Percentiles rank a stretch among this genome's conserved stretches.
These are phyloP conservation scores for Malassezia yamatoensis DNA, from an alignment of 1,284 basidiomycete species.

Conservation along the genomic window DNA sequence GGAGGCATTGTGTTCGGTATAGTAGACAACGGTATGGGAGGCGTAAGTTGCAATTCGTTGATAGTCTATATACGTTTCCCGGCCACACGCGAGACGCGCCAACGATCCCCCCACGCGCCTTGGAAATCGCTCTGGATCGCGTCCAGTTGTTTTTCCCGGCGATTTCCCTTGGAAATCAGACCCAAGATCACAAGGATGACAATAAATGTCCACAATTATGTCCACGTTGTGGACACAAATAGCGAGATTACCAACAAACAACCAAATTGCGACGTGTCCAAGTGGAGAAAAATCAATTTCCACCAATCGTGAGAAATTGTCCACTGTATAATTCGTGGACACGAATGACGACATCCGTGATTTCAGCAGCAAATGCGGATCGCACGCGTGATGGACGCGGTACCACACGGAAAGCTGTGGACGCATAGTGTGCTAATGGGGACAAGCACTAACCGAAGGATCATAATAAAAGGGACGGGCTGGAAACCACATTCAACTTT, in stretches of 20 bases:
- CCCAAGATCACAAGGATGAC: slow-evolving; percentile 11
- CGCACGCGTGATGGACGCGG: not conserved
- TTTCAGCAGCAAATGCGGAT: not conserved
- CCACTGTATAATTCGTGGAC: not conserved
- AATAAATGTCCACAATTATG: not conserved
- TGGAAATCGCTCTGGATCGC: too few relatives aligned
- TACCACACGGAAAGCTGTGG: not conserved
- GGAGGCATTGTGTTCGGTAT: slow-evolving; percentile 33
- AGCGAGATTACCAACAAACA: too few relatives aligned
- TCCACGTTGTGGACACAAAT: not conserved
- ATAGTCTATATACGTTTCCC: slow-evolving; percentile 21
- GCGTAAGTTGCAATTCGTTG: too few relatives aligned
- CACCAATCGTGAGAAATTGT: not conserved
- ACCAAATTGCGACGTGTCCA: too few relatives aligned
- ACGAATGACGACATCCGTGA: not conserved
- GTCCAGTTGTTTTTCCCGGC: too few relatives aligned
- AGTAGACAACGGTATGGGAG: not conserved
- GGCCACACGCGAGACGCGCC: slow-evolving; percentile 6
- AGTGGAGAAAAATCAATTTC: not conserved
- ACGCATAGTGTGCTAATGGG: not conserved
- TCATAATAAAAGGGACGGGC: slow-evolving; percentile 16
- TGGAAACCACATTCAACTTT: not conserved
- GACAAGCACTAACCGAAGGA: too few relatives aligned
- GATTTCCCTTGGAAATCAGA: slow-evolving; percentile 2
- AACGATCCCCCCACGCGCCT: not conserved